Evolutionary conservation across 306 rosid species (phyloP).

Genomic region (Alnus glutinosa): DNA sequence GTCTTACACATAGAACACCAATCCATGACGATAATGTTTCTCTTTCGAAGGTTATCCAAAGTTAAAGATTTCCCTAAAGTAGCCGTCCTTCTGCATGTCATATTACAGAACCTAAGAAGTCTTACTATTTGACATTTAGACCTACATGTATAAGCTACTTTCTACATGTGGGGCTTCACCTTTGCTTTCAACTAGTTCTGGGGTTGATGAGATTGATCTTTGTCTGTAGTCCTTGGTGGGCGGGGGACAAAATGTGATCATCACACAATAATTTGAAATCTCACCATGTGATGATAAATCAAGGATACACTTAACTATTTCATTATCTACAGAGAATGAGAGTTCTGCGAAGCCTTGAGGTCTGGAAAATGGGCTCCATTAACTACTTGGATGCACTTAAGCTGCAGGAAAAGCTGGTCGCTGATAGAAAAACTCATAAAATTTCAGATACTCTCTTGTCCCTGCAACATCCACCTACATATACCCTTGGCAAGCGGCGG

Average conservation of each 20-base stretch:
- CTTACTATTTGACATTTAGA: not conserved
- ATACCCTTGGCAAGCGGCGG: conserved; percentile 78
- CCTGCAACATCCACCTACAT: conserved; percentile 83
- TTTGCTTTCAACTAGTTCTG: not conserved
- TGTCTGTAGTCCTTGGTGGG: not conserved
- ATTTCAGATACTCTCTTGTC: conserved; percentile 66
- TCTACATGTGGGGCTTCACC: not conserved
- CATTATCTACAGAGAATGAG: conserved; percentile 59
- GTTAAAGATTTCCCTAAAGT: too few species aligned
- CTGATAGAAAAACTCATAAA: conserved; percentile 60
- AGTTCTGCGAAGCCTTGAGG: conserved; percentile 61
- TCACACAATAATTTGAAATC: not conserved
- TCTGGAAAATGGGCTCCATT: conserved; percentile 80
- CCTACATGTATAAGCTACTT: not conserved
- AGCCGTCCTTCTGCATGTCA: too few species aligned
- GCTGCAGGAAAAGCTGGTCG: conserved; percentile 65
- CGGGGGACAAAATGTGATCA: not conserved
- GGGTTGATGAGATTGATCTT: not conserved
- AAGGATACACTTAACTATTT: conserved; percentile 17
- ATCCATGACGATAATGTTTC: too few species aligned
- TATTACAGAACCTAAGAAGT: too few species aligned
- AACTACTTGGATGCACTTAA: conserved; percentile 63
- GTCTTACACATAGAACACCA: too few species aligned
- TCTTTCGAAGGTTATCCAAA: too few species aligned
- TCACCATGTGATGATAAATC: conserved; percentile 5